phyloP scores from a whole-genome alignment of 441 rosid genomes.

The Macaranga tanarius region DNA sequence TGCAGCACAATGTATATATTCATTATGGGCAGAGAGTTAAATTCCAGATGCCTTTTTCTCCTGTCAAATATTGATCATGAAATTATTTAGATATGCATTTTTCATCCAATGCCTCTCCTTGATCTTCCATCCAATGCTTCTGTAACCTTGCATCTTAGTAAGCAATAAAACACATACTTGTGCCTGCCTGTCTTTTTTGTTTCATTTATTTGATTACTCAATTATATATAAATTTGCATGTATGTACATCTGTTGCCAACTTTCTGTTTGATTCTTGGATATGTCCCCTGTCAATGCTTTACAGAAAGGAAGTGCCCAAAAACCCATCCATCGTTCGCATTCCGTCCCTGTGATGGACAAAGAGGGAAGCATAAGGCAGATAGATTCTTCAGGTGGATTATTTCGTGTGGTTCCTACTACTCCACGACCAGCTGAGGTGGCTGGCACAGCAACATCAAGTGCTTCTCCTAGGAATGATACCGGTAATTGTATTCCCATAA shows the following conservation, averaged over 20 bases:
- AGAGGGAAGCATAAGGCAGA: constrained; percentile 52
- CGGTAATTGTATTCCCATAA: constrained; percentile 37
- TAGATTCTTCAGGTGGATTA: constrained; percentile 45
- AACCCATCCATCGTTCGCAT: constrained; percentile 77
- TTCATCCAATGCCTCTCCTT: background rate
- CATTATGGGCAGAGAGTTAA: background rate
- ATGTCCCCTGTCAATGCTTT: constrained; percentile 29
- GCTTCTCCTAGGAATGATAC: constrained; percentile 32
- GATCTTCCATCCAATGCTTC: background rate
- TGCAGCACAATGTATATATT: background rate
- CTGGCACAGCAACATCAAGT: constrained; percentile 28
- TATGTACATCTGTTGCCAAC: background rate
- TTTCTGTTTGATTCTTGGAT: constrained; percentile 26
- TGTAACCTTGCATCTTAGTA: background rate
- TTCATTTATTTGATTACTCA: background rate
- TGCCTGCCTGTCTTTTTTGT: background rate
- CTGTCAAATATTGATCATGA: background rate
- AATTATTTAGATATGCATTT: background rate
- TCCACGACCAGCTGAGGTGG: constrained; percentile 37
- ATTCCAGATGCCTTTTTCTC: background rate
- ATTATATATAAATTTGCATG: background rate
- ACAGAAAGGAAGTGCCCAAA: constrained; percentile 59
- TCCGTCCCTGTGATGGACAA: constrained; percentile 76
- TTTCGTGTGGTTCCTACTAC: constrained; percentile 76
- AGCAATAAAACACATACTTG: background rate